phyloP scores from a whole-genome alignment of 305 asterid genomes.

The Coffea humblotiana region DNA sequence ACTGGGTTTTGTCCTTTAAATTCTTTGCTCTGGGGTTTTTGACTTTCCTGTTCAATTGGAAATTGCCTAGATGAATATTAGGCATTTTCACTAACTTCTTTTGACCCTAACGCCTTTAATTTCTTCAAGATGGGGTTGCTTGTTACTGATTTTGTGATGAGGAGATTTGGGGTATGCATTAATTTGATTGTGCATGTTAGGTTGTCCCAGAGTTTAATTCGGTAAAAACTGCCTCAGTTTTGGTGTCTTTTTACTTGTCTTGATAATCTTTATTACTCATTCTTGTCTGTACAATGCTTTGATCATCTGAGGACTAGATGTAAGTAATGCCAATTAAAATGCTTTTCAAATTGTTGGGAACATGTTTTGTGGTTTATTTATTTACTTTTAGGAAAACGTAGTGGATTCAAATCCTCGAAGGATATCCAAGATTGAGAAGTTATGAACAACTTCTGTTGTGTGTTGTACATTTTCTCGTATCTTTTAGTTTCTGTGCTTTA shows the following conservation, averaged over 20 bases:
- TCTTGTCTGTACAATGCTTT: neutral
- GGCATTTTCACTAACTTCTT: neutral
- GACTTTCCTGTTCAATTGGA: neutral
- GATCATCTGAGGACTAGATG: neutral
- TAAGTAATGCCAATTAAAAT: neutral
- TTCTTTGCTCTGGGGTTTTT: neutral
- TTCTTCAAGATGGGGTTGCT: too few relatives aligned
- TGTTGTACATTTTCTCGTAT: neutral
- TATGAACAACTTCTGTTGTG: neutral
- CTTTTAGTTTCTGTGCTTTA: neutral
- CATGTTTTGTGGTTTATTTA: neutral
- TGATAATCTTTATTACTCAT: neutral
- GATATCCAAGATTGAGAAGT: neutral
- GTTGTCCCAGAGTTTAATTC: neutral
- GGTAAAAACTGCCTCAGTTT: neutral
- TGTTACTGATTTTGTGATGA: too few relatives aligned
- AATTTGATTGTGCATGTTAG: neutral
- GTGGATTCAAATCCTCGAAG: neutral
- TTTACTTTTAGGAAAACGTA: too few relatives aligned
- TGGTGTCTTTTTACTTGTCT: neutral
- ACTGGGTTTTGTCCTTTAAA: neutral
- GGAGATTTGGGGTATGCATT: too few relatives aligned
- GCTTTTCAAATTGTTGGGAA: neutral
- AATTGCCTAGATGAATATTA: neutral
- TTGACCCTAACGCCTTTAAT: neutral